phyloP scores from a whole-genome alignment of 768 basidiomycete genomes.

The Tylopilus felleus region DNA sequence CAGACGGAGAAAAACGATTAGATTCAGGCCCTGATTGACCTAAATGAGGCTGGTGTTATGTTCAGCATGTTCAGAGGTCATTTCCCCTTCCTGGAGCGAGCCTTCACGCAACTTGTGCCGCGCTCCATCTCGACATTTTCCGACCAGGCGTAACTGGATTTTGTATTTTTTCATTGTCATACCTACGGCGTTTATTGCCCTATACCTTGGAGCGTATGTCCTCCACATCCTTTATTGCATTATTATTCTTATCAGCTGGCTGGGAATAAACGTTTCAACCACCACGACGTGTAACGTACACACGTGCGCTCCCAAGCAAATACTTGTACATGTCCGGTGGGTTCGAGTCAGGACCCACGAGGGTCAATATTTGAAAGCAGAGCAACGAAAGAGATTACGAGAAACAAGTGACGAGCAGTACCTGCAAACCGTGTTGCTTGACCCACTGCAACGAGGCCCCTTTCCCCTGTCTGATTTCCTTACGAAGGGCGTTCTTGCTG shows the following conservation, averaged over 20 bases:
- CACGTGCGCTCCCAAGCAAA: not conserved
- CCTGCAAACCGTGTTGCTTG: slow-evolving; percentile 60
- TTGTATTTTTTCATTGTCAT: slow-evolving; percentile 1
- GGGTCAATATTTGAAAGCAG: not conserved
- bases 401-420: slow-evolving; percentile 56
- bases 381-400: slow-evolving; percentile 21
- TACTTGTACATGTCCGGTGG: not conserved
- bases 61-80: not conserved
- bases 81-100: slow-evolving; percentile 8
- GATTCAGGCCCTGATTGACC: not conserved
- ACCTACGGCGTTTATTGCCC: slow-evolving; percentile 16
- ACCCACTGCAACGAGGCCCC: slow-evolving; percentile 51
- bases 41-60: not conserved
- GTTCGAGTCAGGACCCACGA: not conserved
- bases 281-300: not conserved
- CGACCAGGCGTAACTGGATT: too few species aligned
- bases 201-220: slow-evolving; percentile 18
- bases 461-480: slow-evolving; percentile 52
- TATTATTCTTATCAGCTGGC: not conserved
- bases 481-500: slow-evolving; percentile 57
- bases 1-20: slow-evolving; percentile 1
- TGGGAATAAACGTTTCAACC: not conserved
- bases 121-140: too few species aligned
- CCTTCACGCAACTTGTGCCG: not conserved
- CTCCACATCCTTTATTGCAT: slow-evolving; percentile 1